Conservation (phyloP, 1,284 basidiomycete genomes). For the Mycena citricolor region DNA sequence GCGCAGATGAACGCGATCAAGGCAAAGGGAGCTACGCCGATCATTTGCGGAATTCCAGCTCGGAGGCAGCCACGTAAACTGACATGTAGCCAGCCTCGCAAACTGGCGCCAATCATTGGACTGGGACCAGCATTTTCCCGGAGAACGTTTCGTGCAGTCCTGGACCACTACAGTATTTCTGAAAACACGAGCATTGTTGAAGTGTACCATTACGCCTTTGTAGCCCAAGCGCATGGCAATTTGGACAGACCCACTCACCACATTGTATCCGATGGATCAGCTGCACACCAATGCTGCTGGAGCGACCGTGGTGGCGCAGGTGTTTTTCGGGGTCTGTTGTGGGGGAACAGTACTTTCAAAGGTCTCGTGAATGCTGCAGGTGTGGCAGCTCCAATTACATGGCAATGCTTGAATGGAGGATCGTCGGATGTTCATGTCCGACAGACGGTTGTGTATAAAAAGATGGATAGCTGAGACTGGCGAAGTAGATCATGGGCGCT, state of each 20-base stretch:
- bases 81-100: conserved; percentile 27
- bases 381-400: conserved; percentile 28
- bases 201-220: conserved; percentile 35
- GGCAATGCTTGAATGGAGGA: no score
- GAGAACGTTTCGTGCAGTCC: conserved; percentile 31
- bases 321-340: conserved; percentile 33
- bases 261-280: conserved; percentile 36
- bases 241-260: no score
- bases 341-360: conserved; percentile 24
- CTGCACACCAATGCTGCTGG: conserved; percentile 35
- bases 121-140: conserved; percentile 29
- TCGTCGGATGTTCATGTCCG: no score
- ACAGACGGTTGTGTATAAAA: no score
- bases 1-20: no score
- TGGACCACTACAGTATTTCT: no score
- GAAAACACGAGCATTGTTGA: conserved; percentile 30
- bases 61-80: no score
- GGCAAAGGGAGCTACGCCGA: no score
- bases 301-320: conserved; percentile 32
- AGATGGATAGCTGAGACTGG: no score
- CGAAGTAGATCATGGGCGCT: no score
- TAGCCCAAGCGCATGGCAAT: conserved; percentile 31
- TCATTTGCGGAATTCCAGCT: no score
- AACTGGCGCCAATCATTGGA: conserved; percentile 38
- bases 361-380: conserved; percentile 27